Evolutionary conservation across 495 filamentous ascomycete genomes (phyloP), one percentile per base, ranked within the genome.

Genomic region (Niebla homalea): DNA sequence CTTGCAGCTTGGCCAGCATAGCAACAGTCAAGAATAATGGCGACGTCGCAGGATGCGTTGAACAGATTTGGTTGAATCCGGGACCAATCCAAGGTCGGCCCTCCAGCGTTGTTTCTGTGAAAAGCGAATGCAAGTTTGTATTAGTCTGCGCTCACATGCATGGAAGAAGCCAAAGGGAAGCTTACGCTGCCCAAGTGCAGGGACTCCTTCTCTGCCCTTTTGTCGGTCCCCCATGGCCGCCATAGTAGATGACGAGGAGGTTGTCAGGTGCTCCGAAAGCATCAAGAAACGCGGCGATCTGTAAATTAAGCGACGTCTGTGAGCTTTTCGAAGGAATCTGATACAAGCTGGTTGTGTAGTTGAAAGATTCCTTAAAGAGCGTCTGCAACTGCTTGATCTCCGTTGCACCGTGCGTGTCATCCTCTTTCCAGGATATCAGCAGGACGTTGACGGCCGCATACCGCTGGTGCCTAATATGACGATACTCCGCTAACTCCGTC

Each of bases 1-100:
- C 10, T 42, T 1, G 39, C 39, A 42, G 39, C 39, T 22, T 42
- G 39, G 15, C 39, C 39, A 11, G 43, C 43, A 46, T 46, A 26
- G 23, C 43, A 46, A 46, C 43, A 46, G 43, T 46, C 43, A 7
- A 46, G 43, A 46, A 46, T 23, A 15, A 46, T 46, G 26, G 23
- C 19, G n/a, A 46, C 18, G 18, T 46, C 43, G 15, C 39, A 19
- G 8, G 39, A 14, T 22, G 21, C 21, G 8, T 42, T 19, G 3
- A 19, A 14, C 21, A 42, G 39, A 7, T 7, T 8, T 19, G 39
- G 39, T 42, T 42, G 39, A 32, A 32, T 32, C 1, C 7, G 26
- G 5, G 26, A 3, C 26, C 26, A 32, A 32, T 32, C 26, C 3
- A 32, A 11, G 5, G 7, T 32, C 26, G 26, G 26, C 26, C 3